These are phyloP conservation scores for Phaseolus coccineus DNA, from an alignment of 331 rosid genomes.

Conservation along the genomic window DNA sequence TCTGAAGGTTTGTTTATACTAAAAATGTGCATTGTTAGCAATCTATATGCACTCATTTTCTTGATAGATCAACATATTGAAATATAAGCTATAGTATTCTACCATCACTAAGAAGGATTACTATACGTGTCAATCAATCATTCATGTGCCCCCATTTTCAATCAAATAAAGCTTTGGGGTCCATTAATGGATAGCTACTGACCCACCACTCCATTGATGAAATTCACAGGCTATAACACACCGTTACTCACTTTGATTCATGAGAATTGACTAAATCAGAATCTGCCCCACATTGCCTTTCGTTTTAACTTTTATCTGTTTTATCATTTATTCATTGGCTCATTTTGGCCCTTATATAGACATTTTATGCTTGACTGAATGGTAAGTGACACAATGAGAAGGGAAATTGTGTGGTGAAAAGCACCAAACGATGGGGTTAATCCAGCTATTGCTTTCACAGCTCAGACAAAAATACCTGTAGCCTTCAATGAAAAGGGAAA, in stretches of 20 bases:
- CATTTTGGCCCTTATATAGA: conserved; percentile 16
- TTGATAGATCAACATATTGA: conserved; percentile 37
- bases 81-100: conserved; percentile 18
- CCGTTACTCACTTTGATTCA: conserved; percentile 48
- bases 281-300: conserved; percentile 49
- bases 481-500: conserved; percentile 49
- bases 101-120: conserved; percentile 30
- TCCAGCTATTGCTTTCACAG: conserved; percentile 46
- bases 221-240: conserved; percentile 55
- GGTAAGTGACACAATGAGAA: conserved; percentile 39
- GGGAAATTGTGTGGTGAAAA: conserved; percentile 40
- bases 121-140: conserved; percentile 44
- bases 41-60: conserved; percentile 15
- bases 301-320: conserved; percentile 28
- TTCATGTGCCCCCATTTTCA: conserved; percentile 38
- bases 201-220: conserved; percentile 61
- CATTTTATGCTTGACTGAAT: conserved; percentile 22
- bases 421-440: conserved; percentile 35
- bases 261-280: conserved; percentile 53
- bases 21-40: conserved; percentile 27
- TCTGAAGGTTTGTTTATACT: neutral
- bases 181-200: conserved; percentile 47
- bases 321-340: conserved; percentile 23
- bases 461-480: conserved; percentile 53
- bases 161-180: conserved; percentile 52